These are phyloP conservation scores for Flaveria ramosissima DNA, from an alignment of 129 eudicot species.

Conservation along the genomic window DNA sequence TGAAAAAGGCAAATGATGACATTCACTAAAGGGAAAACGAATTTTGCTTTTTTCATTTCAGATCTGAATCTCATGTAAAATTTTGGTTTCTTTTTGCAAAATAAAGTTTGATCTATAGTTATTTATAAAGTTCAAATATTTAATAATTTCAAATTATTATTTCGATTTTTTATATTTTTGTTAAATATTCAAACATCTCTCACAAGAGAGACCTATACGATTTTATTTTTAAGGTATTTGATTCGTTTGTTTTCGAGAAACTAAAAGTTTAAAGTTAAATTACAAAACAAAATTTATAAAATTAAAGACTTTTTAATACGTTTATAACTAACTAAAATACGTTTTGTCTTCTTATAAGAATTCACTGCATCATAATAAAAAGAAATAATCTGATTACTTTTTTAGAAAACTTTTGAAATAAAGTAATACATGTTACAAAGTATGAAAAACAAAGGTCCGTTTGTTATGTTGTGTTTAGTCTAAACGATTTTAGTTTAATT, in stretches of 20 bases:
- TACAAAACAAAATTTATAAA: too few relatives aligned
- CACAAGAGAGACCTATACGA: not conserved
- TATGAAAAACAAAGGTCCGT: too few relatives aligned
- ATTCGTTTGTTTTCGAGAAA: not conserved
- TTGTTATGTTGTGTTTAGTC: too few relatives aligned
- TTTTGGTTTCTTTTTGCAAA: not conserved
- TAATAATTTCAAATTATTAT: not conserved
- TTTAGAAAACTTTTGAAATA: too few relatives aligned
- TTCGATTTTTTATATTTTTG: not conserved
- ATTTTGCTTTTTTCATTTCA: constrained; percentile 11
- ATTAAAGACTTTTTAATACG: too few relatives aligned
- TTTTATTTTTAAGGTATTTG: not conserved
- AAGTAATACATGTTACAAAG: not conserved
- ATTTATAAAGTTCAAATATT: not conserved
- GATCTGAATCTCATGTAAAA: constrained; percentile 10
- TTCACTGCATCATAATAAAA: too few relatives aligned
- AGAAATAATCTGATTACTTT: not conserved
- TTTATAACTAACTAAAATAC: not conserved
- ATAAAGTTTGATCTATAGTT: not conserved
- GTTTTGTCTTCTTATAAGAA: too few relatives aligned
- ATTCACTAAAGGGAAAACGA: constrained; percentile 3
- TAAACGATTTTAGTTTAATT: too few relatives aligned
- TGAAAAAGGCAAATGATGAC: constrained; percentile 13
- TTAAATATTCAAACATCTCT: not conserved
- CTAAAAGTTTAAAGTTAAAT: not conserved